phyloP scores from a whole-genome alignment of 176 grass and related monocot genomes.

The Aegilops sharonensis region DNA sequence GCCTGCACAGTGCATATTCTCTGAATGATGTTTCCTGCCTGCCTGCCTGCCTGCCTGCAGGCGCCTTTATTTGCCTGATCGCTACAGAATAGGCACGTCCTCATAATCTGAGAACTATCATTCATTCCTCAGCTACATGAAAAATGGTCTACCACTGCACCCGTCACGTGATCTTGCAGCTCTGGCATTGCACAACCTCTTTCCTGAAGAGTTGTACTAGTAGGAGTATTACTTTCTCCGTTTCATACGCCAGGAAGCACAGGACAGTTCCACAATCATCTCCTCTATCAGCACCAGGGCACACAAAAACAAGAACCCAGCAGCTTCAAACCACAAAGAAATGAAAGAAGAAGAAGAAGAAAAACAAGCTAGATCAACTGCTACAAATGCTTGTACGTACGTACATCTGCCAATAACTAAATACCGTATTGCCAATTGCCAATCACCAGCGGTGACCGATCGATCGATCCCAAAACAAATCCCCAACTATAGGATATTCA shows the following conservation, averaged over 20 bases:
- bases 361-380: neutral
- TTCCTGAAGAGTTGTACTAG: no score
- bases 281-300: neutral
- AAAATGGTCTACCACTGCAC: conserved; percentile 2
- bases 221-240: no score
- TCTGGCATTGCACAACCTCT: neutral
- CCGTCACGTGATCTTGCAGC: conserved; percentile 6
- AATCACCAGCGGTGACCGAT: conserved; percentile 43
- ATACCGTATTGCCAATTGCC: conserved; percentile 46
- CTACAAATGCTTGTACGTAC: neutral
- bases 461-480: conserved; percentile 35
- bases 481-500: conserved; percentile 36
- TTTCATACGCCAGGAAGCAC: no score
- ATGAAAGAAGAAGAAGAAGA: neutral
- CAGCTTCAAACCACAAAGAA: conserved; percentile 7
- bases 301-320: neutral
- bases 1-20: conserved; percentile 23
- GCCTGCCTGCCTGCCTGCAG: neutral
- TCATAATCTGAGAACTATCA: neutral
- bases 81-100: neutral
- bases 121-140: neutral
- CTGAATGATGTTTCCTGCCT: conserved; percentile 1
- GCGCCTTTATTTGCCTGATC: conserved; percentile 17
- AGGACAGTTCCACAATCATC: neutral
- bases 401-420: conserved; percentile 24